These are phyloP conservation scores for Corylus heterophylla DNA, from an alignment of 306 rosid genomes.

Conservation along the genomic window DNA sequence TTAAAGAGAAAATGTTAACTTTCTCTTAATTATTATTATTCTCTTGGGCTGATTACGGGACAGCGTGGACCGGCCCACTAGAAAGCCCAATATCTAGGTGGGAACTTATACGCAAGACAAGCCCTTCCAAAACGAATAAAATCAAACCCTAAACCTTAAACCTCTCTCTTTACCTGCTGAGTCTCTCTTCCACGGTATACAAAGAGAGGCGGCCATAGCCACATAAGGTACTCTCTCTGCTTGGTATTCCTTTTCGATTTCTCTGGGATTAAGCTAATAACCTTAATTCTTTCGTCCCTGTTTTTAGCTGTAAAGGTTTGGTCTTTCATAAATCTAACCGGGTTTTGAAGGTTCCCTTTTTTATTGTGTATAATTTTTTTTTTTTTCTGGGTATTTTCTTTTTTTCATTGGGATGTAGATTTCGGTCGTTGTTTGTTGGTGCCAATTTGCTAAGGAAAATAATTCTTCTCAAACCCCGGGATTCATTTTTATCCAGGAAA, in stretches of 20 bases:
- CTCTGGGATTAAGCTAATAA: background rate
- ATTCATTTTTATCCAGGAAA: background rate
- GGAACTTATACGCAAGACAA: too few relatives aligned
- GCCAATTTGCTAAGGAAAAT: background rate
- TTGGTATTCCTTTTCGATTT: background rate
- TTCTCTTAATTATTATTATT: too few relatives aligned
- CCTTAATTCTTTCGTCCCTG: background rate
- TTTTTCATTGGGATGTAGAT: too few relatives aligned
- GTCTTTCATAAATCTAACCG: too few relatives aligned
- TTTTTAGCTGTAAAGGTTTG: background rate
- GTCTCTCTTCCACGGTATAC: background rate
- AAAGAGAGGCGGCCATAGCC: background rate
- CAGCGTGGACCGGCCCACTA: too few relatives aligned
- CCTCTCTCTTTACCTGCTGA: background rate
- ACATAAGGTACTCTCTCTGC: conserved; percentile 6
- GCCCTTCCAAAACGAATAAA: background rate
- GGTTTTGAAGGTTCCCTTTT: too few relatives aligned
- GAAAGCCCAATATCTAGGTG: too few relatives aligned
- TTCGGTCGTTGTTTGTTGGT: too few relatives aligned
- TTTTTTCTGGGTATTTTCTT: too few relatives aligned
- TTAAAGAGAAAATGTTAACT: too few relatives aligned
- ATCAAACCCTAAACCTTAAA: background rate
- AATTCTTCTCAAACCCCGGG: background rate
- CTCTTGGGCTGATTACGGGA: too few relatives aligned
- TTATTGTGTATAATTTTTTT: too few relatives aligned